Evolutionary conservation across 2,329 filamentous ascomycete genomes (phyloP).

Genomic region (Xylariaceae sp.): DNA sequence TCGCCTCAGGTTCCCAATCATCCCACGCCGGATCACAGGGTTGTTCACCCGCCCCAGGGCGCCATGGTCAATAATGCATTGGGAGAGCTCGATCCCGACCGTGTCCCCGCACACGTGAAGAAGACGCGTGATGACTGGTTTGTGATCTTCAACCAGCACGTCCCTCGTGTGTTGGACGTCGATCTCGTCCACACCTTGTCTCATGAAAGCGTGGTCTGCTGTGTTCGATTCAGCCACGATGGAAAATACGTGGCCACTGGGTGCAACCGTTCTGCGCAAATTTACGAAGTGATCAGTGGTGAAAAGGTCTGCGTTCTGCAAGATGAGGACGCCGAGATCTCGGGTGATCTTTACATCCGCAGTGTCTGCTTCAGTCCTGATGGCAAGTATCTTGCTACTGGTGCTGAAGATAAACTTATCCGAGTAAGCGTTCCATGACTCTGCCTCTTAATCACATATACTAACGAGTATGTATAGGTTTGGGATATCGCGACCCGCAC

Average conservation of each 20-base stretch:
- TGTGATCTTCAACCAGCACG: constrained; percentile 89
- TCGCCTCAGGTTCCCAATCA: constrained; percentile 80
- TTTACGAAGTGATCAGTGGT: constrained; percentile 86
- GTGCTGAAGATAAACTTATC: constrained; percentile 96
- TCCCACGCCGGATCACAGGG: constrained; percentile 65
- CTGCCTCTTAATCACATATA: not conserved
- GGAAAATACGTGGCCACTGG: constrained; percentile 95
- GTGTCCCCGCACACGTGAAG: constrained; percentile 80
- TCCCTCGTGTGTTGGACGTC: constrained; percentile 85
- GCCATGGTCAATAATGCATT: constrained; percentile 58
- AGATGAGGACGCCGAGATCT: constrained; percentile 79
- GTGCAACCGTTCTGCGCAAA: constrained; percentile 98
- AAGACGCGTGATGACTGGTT: constrained; percentile 91
- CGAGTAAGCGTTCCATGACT: constrained; percentile 55
- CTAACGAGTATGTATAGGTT: constrained; percentile 50
- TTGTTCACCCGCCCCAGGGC: constrained; percentile 43
- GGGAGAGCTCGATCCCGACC: constrained; percentile 80
- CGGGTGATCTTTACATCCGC: constrained; percentile 91
- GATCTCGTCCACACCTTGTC: constrained; percentile 88
- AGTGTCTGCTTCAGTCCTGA: constrained; percentile 99
- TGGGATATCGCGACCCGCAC: constrained; percentile 85
- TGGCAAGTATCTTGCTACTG: constrained; percentile 87
- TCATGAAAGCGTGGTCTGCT: constrained; percentile 97
- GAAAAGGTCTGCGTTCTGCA: constrained; percentile 85
- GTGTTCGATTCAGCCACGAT: constrained; percentile 92